phyloP scores from a whole-genome alignment of 352 stramenopile genomes.

The Phytophthora capsici region DNA sequence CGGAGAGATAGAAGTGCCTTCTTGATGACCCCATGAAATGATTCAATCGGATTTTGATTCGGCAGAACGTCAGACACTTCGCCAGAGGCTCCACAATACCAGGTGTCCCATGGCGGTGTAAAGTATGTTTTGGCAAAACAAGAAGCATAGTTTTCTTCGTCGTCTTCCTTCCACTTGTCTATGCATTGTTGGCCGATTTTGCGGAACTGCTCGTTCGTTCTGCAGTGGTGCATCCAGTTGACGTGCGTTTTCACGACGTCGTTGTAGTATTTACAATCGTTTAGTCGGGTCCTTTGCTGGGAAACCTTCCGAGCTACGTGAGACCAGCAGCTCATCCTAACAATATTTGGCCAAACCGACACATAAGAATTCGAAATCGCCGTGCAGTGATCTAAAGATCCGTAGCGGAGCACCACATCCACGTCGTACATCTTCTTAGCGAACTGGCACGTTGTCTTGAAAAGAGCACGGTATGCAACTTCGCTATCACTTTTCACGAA shows the following conservation, averaged over 20 bases:
- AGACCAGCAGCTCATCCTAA: neutral
- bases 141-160: neutral
- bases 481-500: slow-evolving; percentile 1
- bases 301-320: neutral
- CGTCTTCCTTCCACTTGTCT: neutral
- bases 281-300: neutral
- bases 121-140: neutral
- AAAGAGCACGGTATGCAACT: neutral
- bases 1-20: neutral
- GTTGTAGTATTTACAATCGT: neutral
- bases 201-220: neutral
- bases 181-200: neutral
- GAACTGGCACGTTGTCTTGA: neutral
- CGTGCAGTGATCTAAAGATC: neutral
- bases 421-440: neutral
- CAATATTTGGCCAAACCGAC: neutral
- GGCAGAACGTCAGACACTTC: neutral
- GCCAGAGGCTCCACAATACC: neutral
- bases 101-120: neutral
- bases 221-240: neutral
- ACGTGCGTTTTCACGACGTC: neutral
- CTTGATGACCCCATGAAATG: neutral
- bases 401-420: neutral
- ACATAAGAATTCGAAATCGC: neutral
- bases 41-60: neutral